Base-by-base conservation (phyloP, 352 stramenopile species). In the Phytophthora boehmeriae region DNA sequence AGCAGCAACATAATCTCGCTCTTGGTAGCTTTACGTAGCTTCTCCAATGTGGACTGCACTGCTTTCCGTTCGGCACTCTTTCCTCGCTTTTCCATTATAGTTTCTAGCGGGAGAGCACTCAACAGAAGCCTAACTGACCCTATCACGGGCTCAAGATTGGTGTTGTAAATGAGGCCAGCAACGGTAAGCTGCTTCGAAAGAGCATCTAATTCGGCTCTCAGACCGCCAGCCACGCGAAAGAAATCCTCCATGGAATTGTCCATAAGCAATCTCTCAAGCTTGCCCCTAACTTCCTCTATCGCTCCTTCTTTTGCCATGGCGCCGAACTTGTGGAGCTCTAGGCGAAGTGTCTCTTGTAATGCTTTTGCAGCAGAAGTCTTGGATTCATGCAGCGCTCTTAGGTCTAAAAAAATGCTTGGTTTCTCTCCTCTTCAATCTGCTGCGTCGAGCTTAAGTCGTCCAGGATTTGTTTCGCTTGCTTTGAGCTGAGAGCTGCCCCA, bases 151-250 rank as follows among this genome's bases (percentile, higher is more conserved):
- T 59, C 46, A 34, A 97, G 11, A 16, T 92, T 77, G 5, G 55
- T 45, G 20, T 71, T 63, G 72, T 97, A 96, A 36, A 97, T 95
- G 32, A 97, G 81, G 41, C 95, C 75, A 3, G 80, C 54, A 8
- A 87, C 54, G 8, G 73, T 64, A 11, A 97, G 63, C 3, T 78
- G 73, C 66, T 92, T 84, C 4, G 77, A 68, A n/a, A 96, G 61
- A 8, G 43, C 58, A 11, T 90, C 73, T 9, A 97, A 63, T 34
- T 96, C 89, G 2, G 50, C 49, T n/a, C 88, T 90, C 17, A 97
- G 75, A 1, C 84, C 90, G 1, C 88, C 90, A 16, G 82, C 76
- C 27, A 75, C 75, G 47, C 88, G 78, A 44, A 96, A 97, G 47
- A 96, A 94, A 10, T 95, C 88, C 46, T 94, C 86, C 25, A 96